phyloP scores from a whole-genome alignment of 768 basidiomycete genomes.

The Atractiella rhizophila region DNA sequence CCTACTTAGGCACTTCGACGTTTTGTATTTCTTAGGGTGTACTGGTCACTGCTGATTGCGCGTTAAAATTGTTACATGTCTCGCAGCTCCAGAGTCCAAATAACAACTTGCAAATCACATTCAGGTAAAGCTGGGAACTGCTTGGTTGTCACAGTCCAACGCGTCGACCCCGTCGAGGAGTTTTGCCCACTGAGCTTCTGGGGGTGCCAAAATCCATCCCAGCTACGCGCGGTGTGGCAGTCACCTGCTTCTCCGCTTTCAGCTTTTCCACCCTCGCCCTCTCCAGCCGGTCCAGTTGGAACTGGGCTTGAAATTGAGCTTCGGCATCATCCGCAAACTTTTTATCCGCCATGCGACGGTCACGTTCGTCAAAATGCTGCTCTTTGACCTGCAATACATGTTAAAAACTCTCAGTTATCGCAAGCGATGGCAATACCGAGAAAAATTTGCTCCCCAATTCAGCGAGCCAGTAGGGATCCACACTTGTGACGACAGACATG shows the following conservation, averaged over 20 bases:
- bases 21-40: no score
- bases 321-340: slow-evolving; percentile 79
- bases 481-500: slow-evolving; percentile 96
- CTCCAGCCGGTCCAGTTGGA: slow-evolving; percentile 15
- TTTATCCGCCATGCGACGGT: slow-evolving; percentile 40
- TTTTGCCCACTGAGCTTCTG: no score
- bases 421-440: not conserved
- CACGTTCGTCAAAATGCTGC: slow-evolving; percentile 76
- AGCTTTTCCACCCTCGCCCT: slow-evolving; percentile 8
- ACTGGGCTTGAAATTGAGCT: slow-evolving; percentile 66
- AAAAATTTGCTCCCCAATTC: slow-evolving; percentile 18
- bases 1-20: no score
- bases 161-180: no score
- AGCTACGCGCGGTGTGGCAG: slow-evolving; percentile 13
- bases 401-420: not conserved
- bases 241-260: slow-evolving; percentile 11
- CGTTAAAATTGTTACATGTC: no score
- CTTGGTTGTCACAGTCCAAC: no score
- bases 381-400: slow-evolving; percentile 95
- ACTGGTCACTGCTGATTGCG: no score
- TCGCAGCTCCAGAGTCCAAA: no score
- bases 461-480: slow-evolving; percentile 96
- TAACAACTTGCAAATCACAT: no score
- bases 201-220: no score
- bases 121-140: no score